Conservation (phyloP, 2,329 filamentous ascomycete species). For the Nothophaeocryptopus gaeumannii region DNA sequence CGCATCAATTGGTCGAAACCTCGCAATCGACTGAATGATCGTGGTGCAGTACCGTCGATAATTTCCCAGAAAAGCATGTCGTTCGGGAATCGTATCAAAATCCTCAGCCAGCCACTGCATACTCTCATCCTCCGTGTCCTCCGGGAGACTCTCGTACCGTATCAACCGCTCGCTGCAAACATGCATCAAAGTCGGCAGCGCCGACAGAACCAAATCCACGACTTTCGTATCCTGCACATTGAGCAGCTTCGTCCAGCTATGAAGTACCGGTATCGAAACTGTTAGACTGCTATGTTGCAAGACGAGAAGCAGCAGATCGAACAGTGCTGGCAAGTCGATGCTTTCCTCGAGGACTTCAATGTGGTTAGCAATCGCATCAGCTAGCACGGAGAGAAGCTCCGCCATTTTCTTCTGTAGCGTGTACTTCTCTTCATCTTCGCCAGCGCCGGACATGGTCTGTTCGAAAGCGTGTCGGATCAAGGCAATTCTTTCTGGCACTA, state of each 20-base stretch:
- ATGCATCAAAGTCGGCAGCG: slow-evolving; percentile 75
- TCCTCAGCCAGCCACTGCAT: slow-evolving; percentile 84
- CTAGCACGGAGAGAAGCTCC: slow-evolving; percentile 85
- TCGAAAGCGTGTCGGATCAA: slow-evolving; percentile 33
- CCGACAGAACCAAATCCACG: slow-evolving; percentile 57
- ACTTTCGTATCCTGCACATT: slow-evolving; percentile 66
- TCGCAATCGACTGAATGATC: slow-evolving; percentile 82
- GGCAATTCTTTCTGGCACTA: slow-evolving; percentile 30
- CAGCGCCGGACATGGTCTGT: slow-evolving; percentile 40
- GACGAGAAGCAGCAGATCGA: slow-evolving; percentile 75
- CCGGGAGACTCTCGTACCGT: slow-evolving; percentile 81
- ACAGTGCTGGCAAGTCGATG: slow-evolving; percentile 69
- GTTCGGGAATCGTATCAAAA: slow-evolving; percentile 89
- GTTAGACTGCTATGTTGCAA: slow-evolving; percentile 83
- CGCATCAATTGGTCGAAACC: slow-evolving; percentile 77
- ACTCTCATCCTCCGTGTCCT: slow-evolving; percentile 76
- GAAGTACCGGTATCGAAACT: slow-evolving; percentile 87
- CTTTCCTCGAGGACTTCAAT: slow-evolving; percentile 58
- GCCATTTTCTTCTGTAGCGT: slow-evolving; percentile 89
- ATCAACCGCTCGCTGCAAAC: slow-evolving; percentile 79
- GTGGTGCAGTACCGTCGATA: slow-evolving; percentile 87
- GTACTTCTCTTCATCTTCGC: slow-evolving; percentile 89
- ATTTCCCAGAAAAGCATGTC: slow-evolving; percentile 92
- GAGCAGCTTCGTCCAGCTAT: slow-evolving; percentile 83
- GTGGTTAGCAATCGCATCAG: slow-evolving; percentile 78